phyloP scores from a whole-genome alignment of 306 rosid genomes.

The Prunus armeniaca region DNA sequence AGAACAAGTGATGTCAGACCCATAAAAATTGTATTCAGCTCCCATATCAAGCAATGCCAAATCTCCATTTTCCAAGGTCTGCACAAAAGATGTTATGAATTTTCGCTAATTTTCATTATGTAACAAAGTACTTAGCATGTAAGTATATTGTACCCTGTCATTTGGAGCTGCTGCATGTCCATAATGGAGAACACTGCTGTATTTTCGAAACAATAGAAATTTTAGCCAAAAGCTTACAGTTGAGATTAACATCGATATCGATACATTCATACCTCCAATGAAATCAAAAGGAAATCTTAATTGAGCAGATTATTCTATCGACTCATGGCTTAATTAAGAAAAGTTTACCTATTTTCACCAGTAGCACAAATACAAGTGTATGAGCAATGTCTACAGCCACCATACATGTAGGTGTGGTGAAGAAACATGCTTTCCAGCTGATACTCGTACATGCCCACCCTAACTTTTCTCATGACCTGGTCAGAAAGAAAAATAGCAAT shows the following conservation, averaged over 20 bases:
- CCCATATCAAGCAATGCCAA: constrained; percentile 98
- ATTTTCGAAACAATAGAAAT: constrained; percentile 23
- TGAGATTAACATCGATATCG: background rate
- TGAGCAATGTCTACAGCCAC: constrained; percentile 96
- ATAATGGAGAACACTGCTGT: constrained; percentile 89
- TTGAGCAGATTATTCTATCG: background rate
- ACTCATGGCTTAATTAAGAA: background rate
- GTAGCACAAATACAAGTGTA: constrained; percentile 97
- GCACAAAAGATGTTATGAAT: constrained; percentile 18
- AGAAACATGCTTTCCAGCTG: constrained; percentile 90
- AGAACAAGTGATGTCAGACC: constrained; percentile 92
- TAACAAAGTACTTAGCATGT: constrained; percentile 5
- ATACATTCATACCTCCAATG: background rate
- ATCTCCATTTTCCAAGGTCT: constrained; percentile 86
- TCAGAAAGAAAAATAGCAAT: constrained; percentile 15
- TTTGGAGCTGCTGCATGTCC: constrained; percentile 98
- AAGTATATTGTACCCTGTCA: constrained; percentile 54
- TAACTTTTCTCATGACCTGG: constrained; percentile 81
- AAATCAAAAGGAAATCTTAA: background rate
- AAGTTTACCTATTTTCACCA: constrained; percentile 63
- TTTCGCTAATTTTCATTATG: background rate
- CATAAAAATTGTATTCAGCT: constrained; percentile 92
- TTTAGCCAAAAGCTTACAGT: constrained; percentile 23
- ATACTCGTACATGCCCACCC: constrained; percentile 85
- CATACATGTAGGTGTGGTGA: constrained; percentile 96